Evolutionary conservation across 306 rosid genomes (phyloP), one percentile per base, ranked within the genome.

Genomic region (Styphnolobium japonicum): DNA sequence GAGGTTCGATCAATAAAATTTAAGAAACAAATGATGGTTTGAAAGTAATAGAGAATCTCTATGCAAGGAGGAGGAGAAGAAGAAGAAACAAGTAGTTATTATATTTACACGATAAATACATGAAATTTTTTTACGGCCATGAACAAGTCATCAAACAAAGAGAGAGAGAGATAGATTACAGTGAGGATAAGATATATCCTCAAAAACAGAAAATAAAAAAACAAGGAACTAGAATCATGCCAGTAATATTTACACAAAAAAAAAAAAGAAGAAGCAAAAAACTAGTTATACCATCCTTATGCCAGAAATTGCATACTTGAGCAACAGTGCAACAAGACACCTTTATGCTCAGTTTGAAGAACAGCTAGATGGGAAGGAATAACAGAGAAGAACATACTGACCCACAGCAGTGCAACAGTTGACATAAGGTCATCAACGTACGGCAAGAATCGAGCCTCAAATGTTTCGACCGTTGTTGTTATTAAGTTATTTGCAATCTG

Each of bases 341-440:
- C 4, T 63, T 9, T 36, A 63, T n/a, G 29, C 22, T 21, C 14
- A 69, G 6, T 25, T 48, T 29, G 66, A 63, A 75, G 45, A n/a
- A 16, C 21, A 23, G 42, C 12, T 21, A 52, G 25, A 29, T 29
- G 36, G 31, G 39, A 21, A 61, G 39, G 60, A 58, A 22, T 58
- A 45, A 7, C 60, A 56, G 36, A 67, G 48, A 61, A 58, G 56
- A 60, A 61, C 36, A 21, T 31, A 75, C 77, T 58, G 10, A 79
- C 82, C 78, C 66, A 68, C 45, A 51, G 63, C 40, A 7, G 7
- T 37, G 23, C 69, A 55, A 73, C 84, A 42, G 14, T 45, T 19
- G 76, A 60, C 45, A 69, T 27, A 36, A 71, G 61, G 27, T 33
- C 33, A 11, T 82, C 70, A 43, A 63, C 16, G 12, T 62, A 31